A percentile compares a stretch with the other conserved stretches of the same genome.
Evolutionary conservation across 768 basidiomycete genomes (phyloP).

Genomic region (Cubamyces sp.): DNA sequence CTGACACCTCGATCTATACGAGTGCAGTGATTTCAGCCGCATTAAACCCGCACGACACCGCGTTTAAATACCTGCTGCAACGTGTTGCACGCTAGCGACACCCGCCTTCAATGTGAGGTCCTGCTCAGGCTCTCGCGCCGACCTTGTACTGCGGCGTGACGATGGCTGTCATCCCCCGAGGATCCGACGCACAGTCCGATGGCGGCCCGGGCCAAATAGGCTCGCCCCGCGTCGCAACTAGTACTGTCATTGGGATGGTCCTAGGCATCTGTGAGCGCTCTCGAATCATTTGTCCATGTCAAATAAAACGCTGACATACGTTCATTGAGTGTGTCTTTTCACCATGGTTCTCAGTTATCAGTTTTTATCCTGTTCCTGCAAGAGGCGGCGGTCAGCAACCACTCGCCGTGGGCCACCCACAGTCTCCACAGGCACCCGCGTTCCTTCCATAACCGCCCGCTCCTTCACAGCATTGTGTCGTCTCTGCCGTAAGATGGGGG

Average conservation of each 20-base stretch:
- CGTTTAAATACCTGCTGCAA: background rate
- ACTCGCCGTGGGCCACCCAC: background rate
- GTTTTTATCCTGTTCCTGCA: conserved; percentile 20
- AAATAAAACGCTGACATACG: background rate
- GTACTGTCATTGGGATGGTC: conserved; percentile 27
- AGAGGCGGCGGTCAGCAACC: background rate
- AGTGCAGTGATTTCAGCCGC: background rate
- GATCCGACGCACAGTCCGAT: background rate
- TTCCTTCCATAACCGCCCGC: conserved; percentile 11
- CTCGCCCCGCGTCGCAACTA: conserved; percentile 23
- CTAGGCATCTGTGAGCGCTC: conserved; percentile 26
- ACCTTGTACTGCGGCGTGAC: background rate
- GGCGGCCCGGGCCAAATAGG: conserved; percentile 1
- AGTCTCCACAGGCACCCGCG: background rate
- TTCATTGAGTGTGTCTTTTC: conserved; percentile 24
- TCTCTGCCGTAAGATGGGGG: background rate
- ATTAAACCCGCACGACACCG: conserved; percentile 9
- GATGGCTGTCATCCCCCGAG: conserved; percentile 21
- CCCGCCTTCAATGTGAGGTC: background rate
- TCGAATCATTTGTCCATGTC: too few relatives aligned
- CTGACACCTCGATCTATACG: background rate
- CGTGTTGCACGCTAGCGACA: background rate
- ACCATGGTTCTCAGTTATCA: conserved; percentile 26
- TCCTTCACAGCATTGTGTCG: conserved; percentile 1
- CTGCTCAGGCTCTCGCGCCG: background rate